A percentile compares a stretch with the other conserved stretches of the same genome.
Conservation (phyloP, 2,329 filamentous ascomycete species). For the Paracoccidioides brasiliensis region DNA sequence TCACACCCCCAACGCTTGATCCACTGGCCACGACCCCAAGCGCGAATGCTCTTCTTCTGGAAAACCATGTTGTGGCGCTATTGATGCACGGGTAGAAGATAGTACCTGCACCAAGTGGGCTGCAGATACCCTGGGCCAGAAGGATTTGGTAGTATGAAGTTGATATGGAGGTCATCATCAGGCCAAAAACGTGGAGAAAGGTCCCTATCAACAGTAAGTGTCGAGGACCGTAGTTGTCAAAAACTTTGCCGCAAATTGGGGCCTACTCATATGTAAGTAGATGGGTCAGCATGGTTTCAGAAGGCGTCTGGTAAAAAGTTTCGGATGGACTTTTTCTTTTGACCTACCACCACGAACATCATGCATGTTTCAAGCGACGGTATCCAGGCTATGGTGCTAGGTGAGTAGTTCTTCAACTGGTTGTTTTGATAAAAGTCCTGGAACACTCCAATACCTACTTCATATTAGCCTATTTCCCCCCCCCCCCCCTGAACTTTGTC, state of each 20-base stretch:
- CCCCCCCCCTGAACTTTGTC: neutral
- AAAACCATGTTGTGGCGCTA: conserved; percentile 39
- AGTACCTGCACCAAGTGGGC: conserved; percentile 37
- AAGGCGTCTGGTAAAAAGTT: conserved; percentile 2
- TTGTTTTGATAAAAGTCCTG: conserved; percentile 45
- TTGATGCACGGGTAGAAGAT: conserved; percentile 36
- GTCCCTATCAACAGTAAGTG: conserved; percentile 39
- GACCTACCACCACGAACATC: conserved; percentile 38
- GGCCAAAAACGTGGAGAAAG: conserved; percentile 43
- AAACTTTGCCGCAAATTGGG: conserved; percentile 50
- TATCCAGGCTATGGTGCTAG: conserved; percentile 50
- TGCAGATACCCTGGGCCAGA: conserved; percentile 42
- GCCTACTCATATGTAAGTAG: conserved; percentile 30
- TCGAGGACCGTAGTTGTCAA: conserved; percentile 50
- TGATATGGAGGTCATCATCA: conserved; percentile 46
- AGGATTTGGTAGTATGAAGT: conserved; percentile 45
- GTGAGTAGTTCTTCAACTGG: conserved; percentile 36
- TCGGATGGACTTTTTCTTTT: neutral
- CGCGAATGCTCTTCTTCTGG: conserved; percentile 38
- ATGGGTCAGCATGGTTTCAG: conserved; percentile 13
- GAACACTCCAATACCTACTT: conserved; percentile 38
- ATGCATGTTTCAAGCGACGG: conserved; percentile 44
- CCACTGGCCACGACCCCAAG: conserved; percentile 43
- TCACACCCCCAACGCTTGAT: conserved; percentile 44
- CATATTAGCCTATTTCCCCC: conserved; percentile 5